phyloP scores from a whole-genome alignment of 192 early-diverging fungal species.

The Coemansia sp. region DNA sequence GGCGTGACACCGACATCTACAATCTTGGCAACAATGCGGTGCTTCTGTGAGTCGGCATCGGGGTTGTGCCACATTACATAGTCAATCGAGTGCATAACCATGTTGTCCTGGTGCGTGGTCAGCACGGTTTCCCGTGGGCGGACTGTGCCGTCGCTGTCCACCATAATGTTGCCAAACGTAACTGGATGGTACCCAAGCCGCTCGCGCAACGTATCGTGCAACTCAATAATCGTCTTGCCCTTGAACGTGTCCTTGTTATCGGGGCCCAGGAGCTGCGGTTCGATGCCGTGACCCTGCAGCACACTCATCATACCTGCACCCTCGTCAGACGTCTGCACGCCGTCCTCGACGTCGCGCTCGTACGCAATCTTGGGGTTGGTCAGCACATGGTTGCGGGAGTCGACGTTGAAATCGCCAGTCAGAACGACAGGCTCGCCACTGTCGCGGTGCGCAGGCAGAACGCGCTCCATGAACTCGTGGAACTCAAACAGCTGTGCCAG shows the following conservation, averaged over 20 bases:
- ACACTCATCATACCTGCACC: slow-evolving; percentile 62
- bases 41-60: slow-evolving; percentile 18
- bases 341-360: slow-evolving; percentile 53
- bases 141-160: slow-evolving; percentile 48
- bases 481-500: slow-evolving; percentile 65
- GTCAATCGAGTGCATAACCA: slow-evolving; percentile 55
- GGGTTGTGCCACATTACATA: slow-evolving; percentile 57
- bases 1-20: slow-evolving; percentile 47
- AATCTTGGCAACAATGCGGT: slow-evolving; percentile 19
- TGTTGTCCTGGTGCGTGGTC: slow-evolving; percentile 56
- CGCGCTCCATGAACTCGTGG: slow-evolving; percentile 65
- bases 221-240: slow-evolving; percentile 30
- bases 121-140: slow-evolving; percentile 64
- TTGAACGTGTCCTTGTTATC: slow-evolving; percentile 45
- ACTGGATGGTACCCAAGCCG: slow-evolving; percentile 69
- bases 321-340: slow-evolving; percentile 52
- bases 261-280: slow-evolving; percentile 43
- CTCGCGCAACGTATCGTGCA: slow-evolving; percentile 62
- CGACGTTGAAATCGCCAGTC: slow-evolving; percentile 68
- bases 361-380: slow-evolving; percentile 30
- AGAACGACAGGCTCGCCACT: slow-evolving; percentile 61
- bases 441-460: slow-evolving; percentile 45
- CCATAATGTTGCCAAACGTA: slow-evolving; percentile 72
- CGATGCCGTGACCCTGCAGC: slow-evolving; percentile 51
- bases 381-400: slow-evolving; percentile 45